phyloP scores from a whole-genome alignment of 176 grass and related monocot species.

The Zoysia japonica region DNA sequence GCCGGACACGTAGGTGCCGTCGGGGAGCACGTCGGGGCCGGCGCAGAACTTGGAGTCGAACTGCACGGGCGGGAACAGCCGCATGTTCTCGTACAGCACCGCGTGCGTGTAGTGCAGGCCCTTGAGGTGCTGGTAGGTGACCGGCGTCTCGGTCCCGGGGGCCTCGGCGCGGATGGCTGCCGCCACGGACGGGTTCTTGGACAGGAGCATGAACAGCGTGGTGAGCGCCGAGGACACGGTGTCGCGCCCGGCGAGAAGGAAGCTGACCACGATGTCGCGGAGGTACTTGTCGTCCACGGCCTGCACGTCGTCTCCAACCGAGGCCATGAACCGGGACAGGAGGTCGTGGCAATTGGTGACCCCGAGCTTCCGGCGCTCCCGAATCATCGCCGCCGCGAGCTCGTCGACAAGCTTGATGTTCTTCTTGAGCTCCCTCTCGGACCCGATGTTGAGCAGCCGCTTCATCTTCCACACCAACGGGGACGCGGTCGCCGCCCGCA shows the following conservation, averaged over 20 bases:
- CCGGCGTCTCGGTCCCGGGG: background rate
- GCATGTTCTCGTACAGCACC: slow-evolving; percentile 68
- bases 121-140: slow-evolving; percentile 52
- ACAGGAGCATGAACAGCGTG: slow-evolving; percentile 76
- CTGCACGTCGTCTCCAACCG: background rate
- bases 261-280: slow-evolving; percentile 90
- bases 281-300: slow-evolving; percentile 58
- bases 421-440: slow-evolving; percentile 56
- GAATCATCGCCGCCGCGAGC: slow-evolving; percentile 56
- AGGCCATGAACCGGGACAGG: slow-evolving; percentile 74
- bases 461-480: slow-evolving; percentile 65
- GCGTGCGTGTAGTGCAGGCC: slow-evolving; percentile 61
- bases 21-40: slow-evolving; percentile 62
- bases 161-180: slow-evolving; percentile 41
- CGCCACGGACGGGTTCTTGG: slow-evolving; percentile 46
- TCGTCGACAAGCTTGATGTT: slow-evolving; percentile 55
- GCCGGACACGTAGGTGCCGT: slow-evolving; percentile 53
- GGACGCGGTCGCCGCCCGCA: slow-evolving; percentile 35
- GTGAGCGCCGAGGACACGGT: slow-evolving; percentile 73
- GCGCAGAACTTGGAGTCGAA: slow-evolving; percentile 79
- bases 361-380: slow-evolving; percentile 50
- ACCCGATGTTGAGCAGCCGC: slow-evolving; percentile 66
- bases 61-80: slow-evolving; percentile 67
- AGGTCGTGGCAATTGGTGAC: slow-evolving; percentile 48
- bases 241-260: slow-evolving; percentile 81